Evolutionary conservation across 805 yeast genomes (phyloP).

Genomic region (Candida pini): DNA sequence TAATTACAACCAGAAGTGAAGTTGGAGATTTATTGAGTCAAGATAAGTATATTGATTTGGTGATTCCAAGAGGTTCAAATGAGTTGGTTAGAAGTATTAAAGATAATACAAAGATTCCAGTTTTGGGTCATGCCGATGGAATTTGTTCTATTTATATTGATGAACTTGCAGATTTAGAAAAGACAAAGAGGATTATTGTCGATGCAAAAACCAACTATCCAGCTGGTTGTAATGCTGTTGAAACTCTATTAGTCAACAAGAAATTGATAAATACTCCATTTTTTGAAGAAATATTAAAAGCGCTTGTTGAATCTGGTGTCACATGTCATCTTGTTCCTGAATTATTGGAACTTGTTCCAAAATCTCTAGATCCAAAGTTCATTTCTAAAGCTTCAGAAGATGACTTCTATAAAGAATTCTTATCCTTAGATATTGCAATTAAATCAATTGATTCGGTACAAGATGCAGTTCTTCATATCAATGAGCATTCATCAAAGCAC

Average conservation of each 20-base stretch:
- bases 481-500: constrained; percentile 89
- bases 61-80: constrained; percentile 97
- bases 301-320: constrained; percentile 61
- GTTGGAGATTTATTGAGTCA: constrained; percentile 79
- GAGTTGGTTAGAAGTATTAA: constrained; percentile 84
- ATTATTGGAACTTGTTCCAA: constrained; percentile 30
- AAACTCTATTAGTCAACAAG: constrained; percentile 67
- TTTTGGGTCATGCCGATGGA: constrained; percentile 98
- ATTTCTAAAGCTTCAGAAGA: constrained; percentile 47
- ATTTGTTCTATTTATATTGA: constrained; percentile 87
- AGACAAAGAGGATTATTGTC: constrained; percentile 69
- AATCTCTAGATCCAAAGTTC: constrained; percentile 18
- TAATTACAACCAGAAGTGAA: constrained; percentile 84
- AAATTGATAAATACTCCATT: constrained; percentile 22
- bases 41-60: constrained; percentile 88
- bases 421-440: constrained; percentile 79
- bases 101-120: constrained; percentile 87
- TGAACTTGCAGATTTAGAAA: constrained; percentile 65
- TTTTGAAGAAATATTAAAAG: constrained; percentile 18
- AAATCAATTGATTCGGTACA: constrained; percentile 51
- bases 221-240: constrained; percentile 98
- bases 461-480: constrained; percentile 82
- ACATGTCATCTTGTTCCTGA: constrained; percentile 62
- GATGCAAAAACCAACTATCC: constrained; percentile 96
- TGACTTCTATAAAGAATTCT: constrained; percentile 79